Percentiles rank a stretch among this genome's conserved stretches.
Evolutionary conservation across 2,329 filamentous ascomycete species (phyloP).

Genomic region (Trichoderma sp.): DNA sequence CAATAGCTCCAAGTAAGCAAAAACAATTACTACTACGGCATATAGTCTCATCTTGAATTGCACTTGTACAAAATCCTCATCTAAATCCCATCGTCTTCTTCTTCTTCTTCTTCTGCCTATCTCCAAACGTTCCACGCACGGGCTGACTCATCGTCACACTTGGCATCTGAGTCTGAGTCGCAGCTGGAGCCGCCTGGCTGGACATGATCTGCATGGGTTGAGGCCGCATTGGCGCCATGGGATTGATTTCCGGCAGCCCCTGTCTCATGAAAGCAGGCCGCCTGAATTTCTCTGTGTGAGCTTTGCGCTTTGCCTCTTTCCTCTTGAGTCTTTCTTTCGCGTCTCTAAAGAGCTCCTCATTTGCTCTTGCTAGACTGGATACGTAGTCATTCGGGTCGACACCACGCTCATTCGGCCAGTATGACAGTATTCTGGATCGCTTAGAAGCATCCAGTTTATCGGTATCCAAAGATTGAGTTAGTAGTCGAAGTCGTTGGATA

Average conservation of each 20-base stretch:
- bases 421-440: conserved; percentile 38
- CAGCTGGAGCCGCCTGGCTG: conserved; percentile 39
- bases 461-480: conserved; percentile 36
- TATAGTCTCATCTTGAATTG: background rate
- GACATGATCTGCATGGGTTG: conserved; percentile 39
- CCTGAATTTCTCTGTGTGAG: conserved; percentile 40
- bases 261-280: conserved; percentile 36
- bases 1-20: background rate
- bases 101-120: conserved; percentile 48
- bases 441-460: conserved; percentile 34
- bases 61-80: conserved; percentile 24
- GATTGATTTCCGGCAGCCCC: conserved; percentile 27
- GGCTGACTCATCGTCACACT: conserved; percentile 50
- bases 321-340: conserved; percentile 39
- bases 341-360: conserved; percentile 40
- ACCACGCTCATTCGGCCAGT: conserved; percentile 45
- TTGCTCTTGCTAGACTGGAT: conserved; percentile 42
- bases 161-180: conserved; percentile 40
- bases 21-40: background rate
- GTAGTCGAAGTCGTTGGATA: conserved; percentile 40
- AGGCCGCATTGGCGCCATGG: conserved; percentile 26
- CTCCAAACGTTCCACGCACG: conserved; percentile 49
- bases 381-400: conserved; percentile 40
- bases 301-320: conserved; percentile 39
- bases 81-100: conserved; percentile 47